Evolutionary conservation across 768 basidiomycete species (phyloP), one percentile per base, ranked within the genome.

Genomic region (Rhodotorula paludigena): DNA sequence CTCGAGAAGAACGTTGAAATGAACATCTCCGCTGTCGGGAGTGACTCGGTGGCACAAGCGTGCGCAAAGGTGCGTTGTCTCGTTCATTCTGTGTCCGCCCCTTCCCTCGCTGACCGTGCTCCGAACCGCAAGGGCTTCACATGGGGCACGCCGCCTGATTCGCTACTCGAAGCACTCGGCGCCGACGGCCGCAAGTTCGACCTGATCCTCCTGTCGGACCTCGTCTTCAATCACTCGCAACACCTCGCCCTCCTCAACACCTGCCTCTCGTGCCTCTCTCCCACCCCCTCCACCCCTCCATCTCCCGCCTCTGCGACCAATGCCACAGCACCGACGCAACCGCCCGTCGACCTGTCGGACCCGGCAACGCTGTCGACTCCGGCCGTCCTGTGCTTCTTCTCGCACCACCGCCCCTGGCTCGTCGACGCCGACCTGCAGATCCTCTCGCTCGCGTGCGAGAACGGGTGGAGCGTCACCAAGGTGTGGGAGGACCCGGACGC

Each of bases 171-270:
- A 5, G 30, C 32, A 57, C 75, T 72, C 11, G 73, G 80, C 15
- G 57, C 35, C 10, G 30, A 30, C 32, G 7, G 11, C 20, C 55
- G 48, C 44, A 78, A 79, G 38, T 97, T 90, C 74, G 86, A 94
- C 74, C 75, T 94, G 30, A 83, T 97, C 60, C 86, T 98, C 67
- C 81, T 97, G 63, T 93, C 91, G 3, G 93, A 98, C 79, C 84
- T 98, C 41, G 84, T 97, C 30, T 39, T 59, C 54, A 74, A 74
- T 60, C 74, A 71, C 48, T 73, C 64, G n/a, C 73, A 94, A 87
- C 92, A 97, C 75, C 85, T 86, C 38, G 89, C 89, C 0, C 80
- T 97, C 28, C 82, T 96, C 12, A 81, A 81, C 32, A 87, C 90
- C 0, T 91, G 90, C 39, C 63, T 73, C 47, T 56, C 74, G n/a